Evolutionary conservation across 805 yeast genomes (phyloP), one percentile per base, ranked within the genome.

Genomic region (Wickerhamiella bombiphila): DNA sequence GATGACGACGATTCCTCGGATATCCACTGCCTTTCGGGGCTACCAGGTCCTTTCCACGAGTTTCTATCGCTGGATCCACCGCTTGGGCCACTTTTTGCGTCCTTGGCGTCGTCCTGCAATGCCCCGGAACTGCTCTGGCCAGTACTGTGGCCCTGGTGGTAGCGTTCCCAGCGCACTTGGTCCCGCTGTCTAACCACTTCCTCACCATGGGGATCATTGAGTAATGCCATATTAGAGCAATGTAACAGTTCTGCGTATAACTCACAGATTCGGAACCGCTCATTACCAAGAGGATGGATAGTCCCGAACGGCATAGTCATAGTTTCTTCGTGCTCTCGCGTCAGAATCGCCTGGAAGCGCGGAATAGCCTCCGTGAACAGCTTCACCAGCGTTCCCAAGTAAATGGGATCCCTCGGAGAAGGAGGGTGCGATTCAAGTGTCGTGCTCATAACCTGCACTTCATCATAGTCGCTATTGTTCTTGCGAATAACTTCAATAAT

Each of bases 171-270:
- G 42, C 95, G 68, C 42, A 76, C 72, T 9, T 59, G 56, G 51
- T 85, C 94, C 35, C 95, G 69, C 40, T 76, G 73, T 28, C 59
- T 57, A 18, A 83, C 74, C 32, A 82, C 68, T 22, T 65, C 65
- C 56, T 81, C 76, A 38, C 86, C 83, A 37, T 67, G 68, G 29
- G 69, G 72, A 33, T 86, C 83, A 55, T 88, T 91, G 47, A 91
- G 68, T 15, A 85, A 65, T 0, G 79, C 82, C 97, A 91, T 91
- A 59, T 91, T 91, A n/a, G 95, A 83, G 54, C 99, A 91, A 58
- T 91, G 98, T 40, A 91, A 66, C 29, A 91, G 65, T 53, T 91
- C 99, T 0, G 98, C 98, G 35, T 91, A 73, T 37, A 91, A 63
- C 59, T 91, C 99, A 43, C 94, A 76, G 18, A 91, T 71, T 53